Evolutionary conservation across 345 rosid species (phyloP).

Genomic region (Streptanthus diversifolius): DNA sequence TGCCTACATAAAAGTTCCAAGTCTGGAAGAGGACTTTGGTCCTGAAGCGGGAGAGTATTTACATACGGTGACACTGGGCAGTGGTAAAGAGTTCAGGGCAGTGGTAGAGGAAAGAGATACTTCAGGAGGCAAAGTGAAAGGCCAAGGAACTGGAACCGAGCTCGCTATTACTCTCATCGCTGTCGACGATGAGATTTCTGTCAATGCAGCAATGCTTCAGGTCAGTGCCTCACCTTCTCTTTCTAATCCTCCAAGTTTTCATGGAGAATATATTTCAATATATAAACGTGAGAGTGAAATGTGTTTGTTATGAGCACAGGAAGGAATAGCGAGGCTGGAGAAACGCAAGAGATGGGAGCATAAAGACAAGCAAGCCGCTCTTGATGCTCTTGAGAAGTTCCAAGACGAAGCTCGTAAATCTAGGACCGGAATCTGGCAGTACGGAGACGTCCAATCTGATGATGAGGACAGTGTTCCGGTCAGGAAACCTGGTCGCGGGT

Average conservation of each 20-base stretch:
- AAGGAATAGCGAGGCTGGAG: conserved; percentile 90
- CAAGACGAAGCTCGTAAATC: conserved; percentile 75
- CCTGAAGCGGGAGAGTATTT: conserved; percentile 79
- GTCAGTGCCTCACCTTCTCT: conserved; percentile 31
- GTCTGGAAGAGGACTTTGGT: conserved; percentile 78
- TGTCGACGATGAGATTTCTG: conserved; percentile 68
- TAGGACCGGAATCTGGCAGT: conserved; percentile 83
- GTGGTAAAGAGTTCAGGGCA: conserved; percentile 70
- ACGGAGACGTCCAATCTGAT: conserved; percentile 89
- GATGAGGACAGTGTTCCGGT: conserved; percentile 77
- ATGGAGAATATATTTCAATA: background rate
- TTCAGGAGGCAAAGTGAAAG: conserved; percentile 87
- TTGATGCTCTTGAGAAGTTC: conserved; percentile 67
- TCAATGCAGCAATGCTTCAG: conserved; percentile 89
- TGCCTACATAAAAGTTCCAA: conserved; percentile 86
- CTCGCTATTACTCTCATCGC: conserved; percentile 67
- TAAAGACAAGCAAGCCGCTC: conserved; percentile 57
- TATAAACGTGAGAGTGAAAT: conserved; percentile 7
- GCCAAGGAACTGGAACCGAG: conserved; percentile 87
- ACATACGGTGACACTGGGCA: conserved; percentile 54
- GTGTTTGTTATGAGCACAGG: conserved; percentile 46
- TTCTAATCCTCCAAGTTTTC: background rate
- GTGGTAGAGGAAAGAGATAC: conserved; percentile 79
- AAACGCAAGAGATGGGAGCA: conserved; percentile 78
- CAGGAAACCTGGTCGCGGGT: conserved; percentile 65